phyloP scores from a whole-genome alignment of 2,329 filamentous ascomycete species.

The Thielaviopsis euricoi region DNA sequence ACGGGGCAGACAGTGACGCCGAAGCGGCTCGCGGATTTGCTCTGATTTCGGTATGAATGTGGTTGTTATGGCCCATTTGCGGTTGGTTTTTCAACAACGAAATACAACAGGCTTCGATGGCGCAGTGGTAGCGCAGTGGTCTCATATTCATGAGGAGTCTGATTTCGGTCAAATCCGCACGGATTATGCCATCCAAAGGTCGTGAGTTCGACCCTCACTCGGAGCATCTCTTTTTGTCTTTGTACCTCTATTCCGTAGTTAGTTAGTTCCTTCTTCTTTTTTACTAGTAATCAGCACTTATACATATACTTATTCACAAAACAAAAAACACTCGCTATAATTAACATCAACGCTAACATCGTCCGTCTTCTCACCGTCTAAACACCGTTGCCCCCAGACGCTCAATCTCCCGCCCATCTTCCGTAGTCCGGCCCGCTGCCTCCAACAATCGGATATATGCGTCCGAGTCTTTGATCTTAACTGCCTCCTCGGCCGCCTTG shows the following conservation, averaged over 20 bases:
- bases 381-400: slow-evolving; percentile 48
- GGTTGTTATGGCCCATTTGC: too few species aligned
- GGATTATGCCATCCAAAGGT: slow-evolving; percentile 12
- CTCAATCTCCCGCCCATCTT: slow-evolving; percentile 64
- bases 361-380: slow-evolving; percentile 24
- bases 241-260: neutral
- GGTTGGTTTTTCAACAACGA: too few species aligned
- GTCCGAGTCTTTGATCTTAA: slow-evolving; percentile 62
- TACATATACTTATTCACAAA: neutral
- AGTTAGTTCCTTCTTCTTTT: too few species aligned
- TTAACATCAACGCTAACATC: neutral
- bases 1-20: too few species aligned
- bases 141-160: slow-evolving; percentile 11
- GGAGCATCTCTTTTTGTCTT: slow-evolving; percentile 6
- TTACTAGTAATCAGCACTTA: too few species aligned
- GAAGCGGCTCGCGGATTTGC: too few species aligned
- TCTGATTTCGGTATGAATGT: too few species aligned
- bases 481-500: slow-evolving; percentile 82
- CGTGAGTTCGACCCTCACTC: slow-evolving; percentile 13
- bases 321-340: too few species aligned
- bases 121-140: slow-evolving; percentile 11
- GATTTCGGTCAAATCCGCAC: neutral
- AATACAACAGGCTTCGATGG: slow-evolving; percentile 10
- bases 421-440: slow-evolving; percentile 53
- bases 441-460: slow-evolving; percentile 57